Evolutionary conservation across 306 rosid species (phyloP).

Genomic region (Ziziphus jujuba): DNA sequence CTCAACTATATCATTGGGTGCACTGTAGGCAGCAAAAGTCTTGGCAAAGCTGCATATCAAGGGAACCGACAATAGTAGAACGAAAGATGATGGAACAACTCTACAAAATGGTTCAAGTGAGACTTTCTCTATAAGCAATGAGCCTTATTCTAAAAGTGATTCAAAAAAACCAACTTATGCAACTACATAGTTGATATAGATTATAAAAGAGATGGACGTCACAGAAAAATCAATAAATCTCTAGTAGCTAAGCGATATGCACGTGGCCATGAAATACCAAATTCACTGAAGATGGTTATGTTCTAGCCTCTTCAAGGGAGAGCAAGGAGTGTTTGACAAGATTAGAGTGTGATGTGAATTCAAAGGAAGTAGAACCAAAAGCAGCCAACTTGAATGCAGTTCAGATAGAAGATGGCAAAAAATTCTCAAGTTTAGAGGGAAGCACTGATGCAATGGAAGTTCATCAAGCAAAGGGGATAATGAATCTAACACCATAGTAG

Average conservation of each 20-base stretch:
- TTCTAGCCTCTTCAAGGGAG: conserved; percentile 34
- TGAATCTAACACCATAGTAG: conserved; percentile 41
- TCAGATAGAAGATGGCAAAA: conserved; percentile 36
- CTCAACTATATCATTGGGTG: conserved; percentile 28
- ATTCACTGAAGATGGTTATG: conserved; percentile 29
- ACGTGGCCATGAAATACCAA: conserved; percentile 17
- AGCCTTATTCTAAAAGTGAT: conserved; percentile 27
- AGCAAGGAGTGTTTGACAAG: conserved; percentile 31
- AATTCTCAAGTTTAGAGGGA: conserved; percentile 28
- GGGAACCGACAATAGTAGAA: conserved; percentile 39
- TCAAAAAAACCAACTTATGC: conserved; percentile 23
- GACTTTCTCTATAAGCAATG: conserved; percentile 26
- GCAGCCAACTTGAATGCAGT: conserved; percentile 22
- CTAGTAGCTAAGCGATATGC: conserved; percentile 19
- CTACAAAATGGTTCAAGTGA: conserved; percentile 26
- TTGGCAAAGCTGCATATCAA: conserved; percentile 44
- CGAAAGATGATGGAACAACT: conserved; percentile 31
- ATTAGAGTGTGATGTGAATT: conserved; percentile 19
- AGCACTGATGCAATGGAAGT: conserved; percentile 34
- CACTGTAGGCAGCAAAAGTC: conserved; percentile 58
- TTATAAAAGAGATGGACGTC: conserved; percentile 23
- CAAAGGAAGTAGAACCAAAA: conserved; percentile 37
- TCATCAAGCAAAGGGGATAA: conserved; percentile 52
- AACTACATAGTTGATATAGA: conserved; percentile 27
- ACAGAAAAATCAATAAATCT: conserved; percentile 11